A percentile compares a stretch with the other conserved stretches of the same genome.
These are phyloP conservation scores for Arachnopeziza araneosa DNA, from an alignment of 2,329 filamentous ascomycete species.

Conservation along the genomic window DNA sequence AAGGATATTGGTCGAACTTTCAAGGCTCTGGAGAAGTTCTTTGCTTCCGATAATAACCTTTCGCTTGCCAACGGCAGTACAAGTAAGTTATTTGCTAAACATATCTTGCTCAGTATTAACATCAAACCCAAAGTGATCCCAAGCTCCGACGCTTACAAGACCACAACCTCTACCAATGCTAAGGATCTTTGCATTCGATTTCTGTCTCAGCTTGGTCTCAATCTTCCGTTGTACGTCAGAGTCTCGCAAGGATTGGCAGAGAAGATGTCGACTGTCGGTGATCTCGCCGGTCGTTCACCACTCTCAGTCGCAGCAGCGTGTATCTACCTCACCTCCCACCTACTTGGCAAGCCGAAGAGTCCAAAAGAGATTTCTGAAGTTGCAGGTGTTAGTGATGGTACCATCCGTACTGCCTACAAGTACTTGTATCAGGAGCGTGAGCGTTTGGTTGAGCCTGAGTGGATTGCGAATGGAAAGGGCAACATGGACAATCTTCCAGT, in stretches of 20 bases:
- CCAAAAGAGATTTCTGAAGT: constrained; percentile 84
- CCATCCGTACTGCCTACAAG: constrained; percentile 93
- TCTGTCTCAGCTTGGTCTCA: constrained; percentile 75
- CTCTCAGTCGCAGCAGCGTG: constrained; percentile 90
- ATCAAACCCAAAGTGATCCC: neutral
- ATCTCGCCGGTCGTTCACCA: constrained; percentile 82
- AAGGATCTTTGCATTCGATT: constrained; percentile 84
- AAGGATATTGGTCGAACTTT: constrained; percentile 97
- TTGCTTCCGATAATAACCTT: constrained; percentile 56
- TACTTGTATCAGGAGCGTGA: constrained; percentile 72
- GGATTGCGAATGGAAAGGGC: constrained; percentile 66
- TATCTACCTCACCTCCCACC: constrained; percentile 90
- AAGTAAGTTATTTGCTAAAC: constrained; percentile 41
- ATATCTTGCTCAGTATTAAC: neutral
- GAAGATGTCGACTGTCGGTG: constrained; percentile 69
- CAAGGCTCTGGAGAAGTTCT: constrained; percentile 85
- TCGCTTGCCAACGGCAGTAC: constrained; percentile 49
- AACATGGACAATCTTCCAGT: constrained; percentile 65
- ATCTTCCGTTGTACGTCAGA: constrained; percentile 68
- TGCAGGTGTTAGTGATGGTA: constrained; percentile 90
- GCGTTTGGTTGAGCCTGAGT: constrained; percentile 67
- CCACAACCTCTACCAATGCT: constrained; percentile 71
- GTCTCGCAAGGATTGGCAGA: constrained; percentile 75
- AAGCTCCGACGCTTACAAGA: constrained; percentile 21
- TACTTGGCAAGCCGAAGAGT: constrained; percentile 71